Percentiles rank a stretch among this genome's conserved stretches.
Conservation (phyloP, 495 filamentous ascomycete genomes). For the Penicillium canariense region DNA sequence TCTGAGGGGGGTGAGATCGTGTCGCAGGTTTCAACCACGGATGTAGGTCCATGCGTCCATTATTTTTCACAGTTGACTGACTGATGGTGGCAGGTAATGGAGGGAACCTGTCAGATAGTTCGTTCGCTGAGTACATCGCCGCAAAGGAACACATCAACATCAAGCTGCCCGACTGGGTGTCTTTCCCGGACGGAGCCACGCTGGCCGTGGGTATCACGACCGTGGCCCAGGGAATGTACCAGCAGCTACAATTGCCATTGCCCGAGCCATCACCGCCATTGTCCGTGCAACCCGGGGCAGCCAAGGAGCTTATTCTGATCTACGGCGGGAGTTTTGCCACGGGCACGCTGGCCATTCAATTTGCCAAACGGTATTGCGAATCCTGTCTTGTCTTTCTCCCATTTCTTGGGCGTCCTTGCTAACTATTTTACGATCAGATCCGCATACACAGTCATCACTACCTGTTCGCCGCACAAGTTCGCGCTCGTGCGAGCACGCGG, state of each 20-base stretch:
- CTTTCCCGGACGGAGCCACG: constrained; percentile 49
- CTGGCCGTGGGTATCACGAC: constrained; percentile 51
- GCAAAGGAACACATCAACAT: constrained; percentile 47
- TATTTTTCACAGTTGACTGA: too few species aligned
- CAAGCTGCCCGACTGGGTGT: constrained; percentile 47
- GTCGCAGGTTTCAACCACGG: too few species aligned
- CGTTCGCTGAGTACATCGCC: constrained; percentile 49
- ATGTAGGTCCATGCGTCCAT: too few species aligned
- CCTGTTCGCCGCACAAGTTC: constrained; percentile 38
- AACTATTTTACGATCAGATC: constrained; percentile 52
- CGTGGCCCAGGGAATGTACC: constrained; percentile 24
- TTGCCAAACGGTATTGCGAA: constrained; percentile 22
- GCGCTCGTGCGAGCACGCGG: constrained; percentile 30
- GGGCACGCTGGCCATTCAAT: constrained; percentile 9
- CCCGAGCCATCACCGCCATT: background rate
- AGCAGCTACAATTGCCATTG: constrained; percentile 10
- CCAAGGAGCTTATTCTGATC: constrained; percentile 8
- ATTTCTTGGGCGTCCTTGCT: constrained; percentile 50
- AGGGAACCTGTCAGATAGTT: too few species aligned
- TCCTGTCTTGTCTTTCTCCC: constrained; percentile 53
- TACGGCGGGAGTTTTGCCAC: background rate
- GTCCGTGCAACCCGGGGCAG: background rate
- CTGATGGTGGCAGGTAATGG: too few species aligned
- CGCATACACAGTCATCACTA: constrained; percentile 33
- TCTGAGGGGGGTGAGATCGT: too few species aligned